Evolutionary conservation across 129 eudicot genomes (phyloP).

Genomic region (Calendula officinalis): DNA sequence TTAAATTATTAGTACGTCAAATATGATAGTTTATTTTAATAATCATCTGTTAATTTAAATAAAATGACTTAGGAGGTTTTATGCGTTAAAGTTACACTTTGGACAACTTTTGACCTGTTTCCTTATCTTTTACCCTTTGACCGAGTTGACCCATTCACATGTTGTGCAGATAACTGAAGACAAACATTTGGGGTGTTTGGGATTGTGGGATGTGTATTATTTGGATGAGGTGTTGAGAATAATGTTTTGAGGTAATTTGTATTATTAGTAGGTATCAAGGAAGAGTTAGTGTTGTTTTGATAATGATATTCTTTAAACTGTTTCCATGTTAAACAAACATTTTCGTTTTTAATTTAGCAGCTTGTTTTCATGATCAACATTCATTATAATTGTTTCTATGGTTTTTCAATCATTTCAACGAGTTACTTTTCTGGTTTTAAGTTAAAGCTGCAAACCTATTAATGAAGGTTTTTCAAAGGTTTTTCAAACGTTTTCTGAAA

Average conservation of each 20-base stretch:
- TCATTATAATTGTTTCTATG: no score
- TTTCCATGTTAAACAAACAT: slow-evolving; percentile 12
- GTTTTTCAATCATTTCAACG: no score
- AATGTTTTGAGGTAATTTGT: slow-evolving; percentile 11
- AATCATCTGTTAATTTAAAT: no score
- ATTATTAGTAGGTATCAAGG: neutral
- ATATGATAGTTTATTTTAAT: no score
- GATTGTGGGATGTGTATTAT: slow-evolving; percentile 22
- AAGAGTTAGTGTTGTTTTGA: neutral
- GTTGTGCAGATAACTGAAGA: slow-evolving; percentile 3
- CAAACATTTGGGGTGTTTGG: slow-evolving; percentile 15
- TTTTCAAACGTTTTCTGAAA: no score
- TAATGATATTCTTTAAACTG: slow-evolving; percentile 3
- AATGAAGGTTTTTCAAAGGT: no score
- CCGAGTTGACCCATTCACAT: neutral
- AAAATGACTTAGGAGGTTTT: no score
- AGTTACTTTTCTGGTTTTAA: neutral
- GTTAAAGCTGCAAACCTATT: no score
- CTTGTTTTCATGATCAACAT: slow-evolving; percentile 1
- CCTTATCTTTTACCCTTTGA: no score
- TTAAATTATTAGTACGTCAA: no score
- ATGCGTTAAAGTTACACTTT: no score
- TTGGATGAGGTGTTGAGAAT: slow-evolving; percentile 4
- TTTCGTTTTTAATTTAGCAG: neutral
- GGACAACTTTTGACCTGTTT: no score